These are phyloP conservation scores for Globisporangium uncinulatum DNA, from an alignment of 352 stramenopile species.

Conservation along the genomic window DNA sequence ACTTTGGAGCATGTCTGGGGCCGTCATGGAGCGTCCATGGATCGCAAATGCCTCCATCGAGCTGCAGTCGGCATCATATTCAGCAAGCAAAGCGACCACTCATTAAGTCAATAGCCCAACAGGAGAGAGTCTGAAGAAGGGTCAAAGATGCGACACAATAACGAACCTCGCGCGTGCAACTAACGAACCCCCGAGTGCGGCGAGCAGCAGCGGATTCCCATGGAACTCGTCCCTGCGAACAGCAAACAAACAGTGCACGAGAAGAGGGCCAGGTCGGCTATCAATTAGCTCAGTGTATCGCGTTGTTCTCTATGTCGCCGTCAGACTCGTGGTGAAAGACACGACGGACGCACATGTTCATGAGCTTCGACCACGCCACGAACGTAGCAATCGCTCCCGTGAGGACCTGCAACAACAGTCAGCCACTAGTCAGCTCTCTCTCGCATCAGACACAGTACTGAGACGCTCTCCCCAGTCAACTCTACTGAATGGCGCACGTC, in stretches of 20 bases:
- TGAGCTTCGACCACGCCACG: constrained; percentile 53
- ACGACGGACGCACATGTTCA: constrained; percentile 20
- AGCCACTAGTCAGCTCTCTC: not conserved
- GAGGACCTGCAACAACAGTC: constrained; percentile 41
- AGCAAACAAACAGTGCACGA: not conserved
- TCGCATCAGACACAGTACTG: not conserved
- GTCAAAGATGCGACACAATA: too few relatives aligned
- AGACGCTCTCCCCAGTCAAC: not conserved
- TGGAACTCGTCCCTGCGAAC: constrained; percentile 19
- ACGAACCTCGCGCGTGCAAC: constrained; percentile 68
- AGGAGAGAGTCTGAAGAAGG: too few relatives aligned
- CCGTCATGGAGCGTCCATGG: constrained; percentile 77
- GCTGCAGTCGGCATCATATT: constrained; percentile 13
- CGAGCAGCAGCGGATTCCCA: constrained; percentile 56
- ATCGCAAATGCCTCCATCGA: constrained; percentile 55
- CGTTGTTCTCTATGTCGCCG: too few relatives aligned
- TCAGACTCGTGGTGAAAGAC: too few relatives aligned
- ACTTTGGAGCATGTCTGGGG: constrained; percentile 71
- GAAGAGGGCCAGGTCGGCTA: not conserved
- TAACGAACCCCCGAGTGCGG: constrained; percentile 70
- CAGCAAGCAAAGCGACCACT: not conserved
- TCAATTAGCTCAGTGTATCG: constrained; percentile 7
- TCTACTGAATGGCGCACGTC: constrained; percentile 48
- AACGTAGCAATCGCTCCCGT: constrained; percentile 81
- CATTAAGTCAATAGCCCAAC: not conserved